Evolutionary conservation across 2,329 filamentous ascomycete genomes (phyloP), one percentile per base, ranked within the genome.

Genomic region (Sclerotinia glacialis): DNA sequence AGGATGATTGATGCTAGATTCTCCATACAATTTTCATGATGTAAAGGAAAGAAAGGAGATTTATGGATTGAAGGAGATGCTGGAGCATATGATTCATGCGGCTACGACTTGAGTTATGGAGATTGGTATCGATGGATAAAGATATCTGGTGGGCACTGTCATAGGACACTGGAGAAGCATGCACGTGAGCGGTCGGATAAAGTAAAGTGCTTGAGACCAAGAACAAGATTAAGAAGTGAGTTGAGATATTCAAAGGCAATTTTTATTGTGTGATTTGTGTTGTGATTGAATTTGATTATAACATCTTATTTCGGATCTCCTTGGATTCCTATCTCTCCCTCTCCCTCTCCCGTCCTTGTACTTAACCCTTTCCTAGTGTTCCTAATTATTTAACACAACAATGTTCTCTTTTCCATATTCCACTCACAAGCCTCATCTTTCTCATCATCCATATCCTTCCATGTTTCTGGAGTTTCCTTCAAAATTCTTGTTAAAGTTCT

Each of bases 1-100:
- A 54, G 49, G 37, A 66, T 63, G 56, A 63, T 54, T 53, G 64
- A 66, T 66, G 64, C 55, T 40, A 40, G 42, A 47, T 52, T 66
- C 28, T 21, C 42, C 58, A 61, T 31, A 34, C 47, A 37, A 26
- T 61, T 60, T 61, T 44, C 58, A 61, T 49, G 28, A 61, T 61
- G 58, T 61, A 40, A 63, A 63, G 53, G 55, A 50, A 65, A 60
- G 44, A 65, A 59, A 47, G 52, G 52, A 49, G 64, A 61, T 63
- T 63, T 52, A 63, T 63, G 46, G 47, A 63, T 47, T 62, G 37
- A 16, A 21, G 61, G 59, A 52, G 59, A 50, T 55, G 58, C 58
- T 62, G 46, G 47, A 47, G 56, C 64, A 63, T 62, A 66, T 44
- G 56, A 66, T 66, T 62, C 64, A 66, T 63, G 47, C 58, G 64